Conservation (phyloP, 768 basidiomycete genomes). For the Lactarius hengduanensis region DNA sequence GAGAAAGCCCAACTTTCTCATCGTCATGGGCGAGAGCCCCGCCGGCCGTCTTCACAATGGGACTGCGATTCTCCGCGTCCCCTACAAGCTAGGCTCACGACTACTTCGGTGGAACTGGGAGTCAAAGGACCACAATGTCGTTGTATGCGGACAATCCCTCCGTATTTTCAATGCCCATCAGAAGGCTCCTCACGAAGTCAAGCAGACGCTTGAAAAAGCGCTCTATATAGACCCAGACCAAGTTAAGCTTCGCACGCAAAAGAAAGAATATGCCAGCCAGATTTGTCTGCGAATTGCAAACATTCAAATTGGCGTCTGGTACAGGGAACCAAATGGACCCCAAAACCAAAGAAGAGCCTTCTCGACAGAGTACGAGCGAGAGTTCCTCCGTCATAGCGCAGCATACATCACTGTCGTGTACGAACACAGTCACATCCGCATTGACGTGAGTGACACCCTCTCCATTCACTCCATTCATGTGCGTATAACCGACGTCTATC, state of each 20-base stretch:
- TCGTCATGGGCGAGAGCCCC: constrained; percentile 50
- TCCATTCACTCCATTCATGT: not conserved
- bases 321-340: constrained; percentile 34
- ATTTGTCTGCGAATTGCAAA: constrained; percentile 51
- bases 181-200: constrained; percentile 11
- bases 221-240: constrained; percentile 35
- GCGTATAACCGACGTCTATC: not conserved
- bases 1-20: constrained; percentile 54
- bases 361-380: constrained; percentile 67
- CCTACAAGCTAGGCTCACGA: constrained; percentile 40
- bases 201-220: constrained; percentile 35
- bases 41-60: constrained; percentile 60
- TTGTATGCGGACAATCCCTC: constrained; percentile 31
- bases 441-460: constrained; percentile 46
- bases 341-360: constrained; percentile 40
- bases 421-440: constrained; percentile 62
- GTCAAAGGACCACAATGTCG: constrained; percentile 33
- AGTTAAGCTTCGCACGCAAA: constrained; percentile 31
- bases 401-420: constrained; percentile 64
- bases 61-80: constrained; percentile 38
- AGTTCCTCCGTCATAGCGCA: constrained; percentile 44
- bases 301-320: constrained; percentile 68
- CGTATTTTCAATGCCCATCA: constrained; percentile 23
- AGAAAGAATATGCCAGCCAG: constrained; percentile 40
- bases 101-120: constrained; percentile 46